Evolutionary conservation across 148 eudicot genomes (phyloP).

Genomic region (Selenicereus undatus): DNA sequence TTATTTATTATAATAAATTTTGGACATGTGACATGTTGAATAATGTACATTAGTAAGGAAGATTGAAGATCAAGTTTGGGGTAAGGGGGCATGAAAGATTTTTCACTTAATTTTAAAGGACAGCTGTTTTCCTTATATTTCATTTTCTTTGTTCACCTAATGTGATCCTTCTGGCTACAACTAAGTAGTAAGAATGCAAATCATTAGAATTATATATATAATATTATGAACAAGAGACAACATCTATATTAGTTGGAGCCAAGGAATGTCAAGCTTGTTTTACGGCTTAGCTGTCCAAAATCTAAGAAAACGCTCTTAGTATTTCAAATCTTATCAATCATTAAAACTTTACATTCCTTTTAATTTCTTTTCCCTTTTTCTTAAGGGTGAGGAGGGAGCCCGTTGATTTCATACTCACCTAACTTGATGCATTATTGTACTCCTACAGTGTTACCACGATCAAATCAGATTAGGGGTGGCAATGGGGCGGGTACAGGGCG

Average conservation of each 20-base stretch:
- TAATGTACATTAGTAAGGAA: neutral
- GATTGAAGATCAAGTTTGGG: neutral
- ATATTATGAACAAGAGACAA: neutral
- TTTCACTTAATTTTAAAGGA: neutral
- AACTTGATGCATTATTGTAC: neutral
- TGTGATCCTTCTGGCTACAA: slow-evolving; percentile 3
- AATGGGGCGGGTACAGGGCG: too few species aligned
- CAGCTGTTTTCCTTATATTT: neutral
- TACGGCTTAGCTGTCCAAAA: neutral
- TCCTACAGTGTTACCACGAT: neutral
- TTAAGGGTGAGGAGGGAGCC: neutral
- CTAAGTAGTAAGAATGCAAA: slow-evolving; percentile 6
- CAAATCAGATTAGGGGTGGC: too few species aligned
- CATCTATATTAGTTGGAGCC: neutral
- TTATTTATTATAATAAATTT: too few species aligned
- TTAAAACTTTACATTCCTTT: neutral
- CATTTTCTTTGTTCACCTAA: neutral
- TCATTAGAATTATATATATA: neutral
- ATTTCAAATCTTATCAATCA: neutral
- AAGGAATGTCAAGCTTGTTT: slow-evolving; percentile 2
- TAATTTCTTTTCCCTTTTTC: neutral
- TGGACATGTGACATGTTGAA: neutral
- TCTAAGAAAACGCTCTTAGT: neutral
- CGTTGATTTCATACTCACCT: neutral
- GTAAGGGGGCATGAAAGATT: neutral